Conservation (phyloP, 2,329 filamentous ascomycete species). For the Pyrenochaeta sp. region DNA sequence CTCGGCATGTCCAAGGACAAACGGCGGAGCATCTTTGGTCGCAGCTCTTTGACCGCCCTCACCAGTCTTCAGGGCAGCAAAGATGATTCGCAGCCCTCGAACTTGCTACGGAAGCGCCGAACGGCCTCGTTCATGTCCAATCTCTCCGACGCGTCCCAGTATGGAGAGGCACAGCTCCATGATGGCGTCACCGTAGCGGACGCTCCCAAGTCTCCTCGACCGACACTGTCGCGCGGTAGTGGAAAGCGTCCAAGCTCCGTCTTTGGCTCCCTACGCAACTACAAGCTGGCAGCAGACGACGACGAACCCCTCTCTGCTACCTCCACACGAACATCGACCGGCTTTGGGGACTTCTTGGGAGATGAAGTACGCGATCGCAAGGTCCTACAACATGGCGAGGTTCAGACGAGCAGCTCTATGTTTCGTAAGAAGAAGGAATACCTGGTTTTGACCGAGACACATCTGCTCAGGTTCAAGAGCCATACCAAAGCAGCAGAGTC, state of each 20-base stretch:
- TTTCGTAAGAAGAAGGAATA: constrained; percentile 78
- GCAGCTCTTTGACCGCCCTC: constrained; percentile 43
- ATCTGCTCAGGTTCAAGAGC: constrained; percentile 73
- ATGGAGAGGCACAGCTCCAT: constrained; percentile 27
- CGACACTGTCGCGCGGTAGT: constrained; percentile 30
- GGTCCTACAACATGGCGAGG: constrained; percentile 73
- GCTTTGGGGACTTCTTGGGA: constrained; percentile 47
- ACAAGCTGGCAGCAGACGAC: constrained; percentile 62
- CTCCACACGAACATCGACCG: constrained; percentile 58
- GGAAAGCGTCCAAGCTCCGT: constrained; percentile 55
- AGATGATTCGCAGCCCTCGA: constrained; percentile 46
- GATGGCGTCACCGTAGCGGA: constrained; percentile 21
- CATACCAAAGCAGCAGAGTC: constrained; percentile 71
- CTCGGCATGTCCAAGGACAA: constrained; percentile 48
- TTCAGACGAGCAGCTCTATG: constrained; percentile 74
- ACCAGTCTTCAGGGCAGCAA: constrained; percentile 35
- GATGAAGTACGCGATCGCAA: constrained; percentile 48
- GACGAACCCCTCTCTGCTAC: constrained; percentile 59
- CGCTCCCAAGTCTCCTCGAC: constrained; percentile 18
- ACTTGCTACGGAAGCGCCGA: constrained; percentile 49
- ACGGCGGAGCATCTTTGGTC: constrained; percentile 49
- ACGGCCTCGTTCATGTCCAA: constrained; percentile 47
- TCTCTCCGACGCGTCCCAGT: constrained; percentile 37
- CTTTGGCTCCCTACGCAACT: constrained; percentile 66
- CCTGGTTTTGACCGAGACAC: constrained; percentile 73